Evolutionary conservation across 352 stramenopile genomes (phyloP).

Genomic region (Phytopythium kandeliae): DNA sequence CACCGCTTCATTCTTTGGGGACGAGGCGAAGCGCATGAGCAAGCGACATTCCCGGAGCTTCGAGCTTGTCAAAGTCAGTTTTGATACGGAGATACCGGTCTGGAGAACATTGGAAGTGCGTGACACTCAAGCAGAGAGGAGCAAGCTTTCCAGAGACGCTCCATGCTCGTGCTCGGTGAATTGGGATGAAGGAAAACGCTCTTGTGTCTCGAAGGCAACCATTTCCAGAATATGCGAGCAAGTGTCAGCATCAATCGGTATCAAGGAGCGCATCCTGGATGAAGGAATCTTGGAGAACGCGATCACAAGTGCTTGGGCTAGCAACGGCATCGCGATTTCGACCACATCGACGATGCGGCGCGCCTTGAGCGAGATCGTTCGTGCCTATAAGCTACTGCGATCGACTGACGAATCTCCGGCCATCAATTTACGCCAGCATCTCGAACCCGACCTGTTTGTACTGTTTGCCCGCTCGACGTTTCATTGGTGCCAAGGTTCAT

Average conservation of each 20-base stretch:
- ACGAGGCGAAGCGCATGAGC: constrained; percentile 41
- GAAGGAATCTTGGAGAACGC: constrained; percentile 27
- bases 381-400: constrained; percentile 34
- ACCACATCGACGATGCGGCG: constrained; percentile 17
- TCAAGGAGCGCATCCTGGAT: constrained; percentile 46
- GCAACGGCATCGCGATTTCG: constrained; percentile 11
- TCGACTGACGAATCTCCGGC: constrained; percentile 28
- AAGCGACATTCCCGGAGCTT: constrained; percentile 48
- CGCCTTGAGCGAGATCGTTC: constrained; percentile 10
- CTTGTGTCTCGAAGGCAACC: constrained; percentile 23
- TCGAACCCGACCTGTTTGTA: constrained; percentile 33
- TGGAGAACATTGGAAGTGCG: constrained; percentile 47
- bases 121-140: constrained; percentile 1
- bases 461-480: constrained; percentile 27
- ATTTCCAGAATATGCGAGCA: constrained; percentile 31
- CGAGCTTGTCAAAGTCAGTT: constrained; percentile 64
- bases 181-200: constrained; percentile 24
- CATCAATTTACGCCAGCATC: constrained; percentile 35
- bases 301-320: constrained; percentile 25
- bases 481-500: constrained; percentile 33
- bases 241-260: constrained; percentile 23
- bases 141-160: constrained; percentile 9
- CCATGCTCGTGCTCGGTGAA: constrained; percentile 29
- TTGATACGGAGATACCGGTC: constrained; percentile 54
- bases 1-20: constrained; percentile 58